Evolutionary conservation across 2,329 filamentous ascomycete species (phyloP).

Genomic region (Ophiocordyceps camponoti-leonardi): DNA sequence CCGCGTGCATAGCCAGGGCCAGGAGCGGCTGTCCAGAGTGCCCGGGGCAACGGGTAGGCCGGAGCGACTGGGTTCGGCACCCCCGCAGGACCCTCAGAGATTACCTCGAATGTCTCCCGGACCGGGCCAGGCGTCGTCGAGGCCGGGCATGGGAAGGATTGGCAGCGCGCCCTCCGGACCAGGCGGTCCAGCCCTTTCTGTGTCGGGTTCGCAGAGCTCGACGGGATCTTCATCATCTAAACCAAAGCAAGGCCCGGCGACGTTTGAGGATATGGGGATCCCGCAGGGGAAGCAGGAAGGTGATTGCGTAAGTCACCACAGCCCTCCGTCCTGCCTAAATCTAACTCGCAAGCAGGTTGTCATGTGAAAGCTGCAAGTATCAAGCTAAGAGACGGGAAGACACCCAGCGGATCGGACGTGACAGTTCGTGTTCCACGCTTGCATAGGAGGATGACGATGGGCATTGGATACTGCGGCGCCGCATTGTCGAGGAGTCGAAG

Average conservation of each 20-base stretch:
- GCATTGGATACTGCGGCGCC: background rate
- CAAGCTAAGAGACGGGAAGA: background rate
- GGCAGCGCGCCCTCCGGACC: constrained; percentile 20
- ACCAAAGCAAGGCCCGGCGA: constrained; percentile 65
- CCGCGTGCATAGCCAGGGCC: constrained; percentile 3
- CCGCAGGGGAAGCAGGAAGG: constrained; percentile 66
- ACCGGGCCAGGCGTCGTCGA: constrained; percentile 7
- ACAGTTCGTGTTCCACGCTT: no score
- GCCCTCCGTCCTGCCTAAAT: background rate
- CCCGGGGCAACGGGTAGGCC: constrained; percentile 13
- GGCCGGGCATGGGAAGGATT: constrained; percentile 12
- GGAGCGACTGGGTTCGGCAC: constrained; percentile 16
- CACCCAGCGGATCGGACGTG: background rate
- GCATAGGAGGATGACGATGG: background rate
- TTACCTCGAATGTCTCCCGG: constrained; percentile 7
- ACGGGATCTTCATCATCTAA: constrained; percentile 15
- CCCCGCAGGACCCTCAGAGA: constrained; percentile 7
- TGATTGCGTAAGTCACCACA: constrained; percentile 60
- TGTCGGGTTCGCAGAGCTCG: constrained; percentile 12
- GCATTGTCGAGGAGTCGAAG: background rate
- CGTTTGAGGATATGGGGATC: constrained; percentile 97
- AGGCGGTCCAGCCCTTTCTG: constrained; percentile 4
- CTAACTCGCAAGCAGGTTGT: constrained; percentile 7
- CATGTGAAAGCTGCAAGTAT: constrained; percentile 3
- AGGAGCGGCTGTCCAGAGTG: constrained; percentile 14